phyloP scores from a whole-genome alignment of 73 alveolate genomes.

The Paramecium bursaria region DNA sequence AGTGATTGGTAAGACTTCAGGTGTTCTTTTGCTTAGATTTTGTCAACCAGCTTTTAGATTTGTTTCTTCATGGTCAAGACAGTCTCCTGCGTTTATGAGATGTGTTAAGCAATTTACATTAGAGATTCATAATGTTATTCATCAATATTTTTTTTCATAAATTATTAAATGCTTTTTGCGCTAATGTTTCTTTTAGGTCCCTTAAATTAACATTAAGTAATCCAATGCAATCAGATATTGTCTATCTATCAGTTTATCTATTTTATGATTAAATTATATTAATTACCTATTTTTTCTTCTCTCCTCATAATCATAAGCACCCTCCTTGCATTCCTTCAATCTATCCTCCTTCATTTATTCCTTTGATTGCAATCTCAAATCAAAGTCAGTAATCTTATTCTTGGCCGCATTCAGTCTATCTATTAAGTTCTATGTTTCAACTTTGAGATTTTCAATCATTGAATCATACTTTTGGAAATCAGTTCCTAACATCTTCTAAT shows the following conservation, averaged over 20 bases:
- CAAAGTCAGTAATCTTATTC: neutral
- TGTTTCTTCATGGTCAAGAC: no score
- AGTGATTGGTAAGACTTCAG: no score
- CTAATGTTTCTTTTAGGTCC: constrained; percentile 35
- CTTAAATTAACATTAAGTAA: constrained; percentile 46
- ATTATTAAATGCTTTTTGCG: no score
- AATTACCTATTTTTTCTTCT: constrained; percentile 33
- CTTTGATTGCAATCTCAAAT: constrained; percentile 21
- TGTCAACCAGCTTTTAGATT: no score
- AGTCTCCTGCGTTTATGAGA: no score
- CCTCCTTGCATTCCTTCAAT: constrained; percentile 17
- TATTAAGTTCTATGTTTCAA: neutral
- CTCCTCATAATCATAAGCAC: constrained; percentile 35
- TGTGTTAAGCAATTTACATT: no score
- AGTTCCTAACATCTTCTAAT: constrained; percentile 30
- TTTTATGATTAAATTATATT: no score
- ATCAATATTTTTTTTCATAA: no score
- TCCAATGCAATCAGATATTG: constrained; percentile 42
- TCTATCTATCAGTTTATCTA: constrained; percentile 46
- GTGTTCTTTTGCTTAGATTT: no score
- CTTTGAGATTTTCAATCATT: neutral
- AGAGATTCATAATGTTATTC: no score
- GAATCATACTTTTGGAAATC: constrained; percentile 34
- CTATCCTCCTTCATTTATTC: constrained; percentile 45
- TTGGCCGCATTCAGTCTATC: constrained; percentile 2